Percentiles rank a stretch among this genome's conserved stretches.
phyloP scores from a whole-genome alignment of 225 moss, liverwort and hornwort species.

The Neckera pumila region DNA sequence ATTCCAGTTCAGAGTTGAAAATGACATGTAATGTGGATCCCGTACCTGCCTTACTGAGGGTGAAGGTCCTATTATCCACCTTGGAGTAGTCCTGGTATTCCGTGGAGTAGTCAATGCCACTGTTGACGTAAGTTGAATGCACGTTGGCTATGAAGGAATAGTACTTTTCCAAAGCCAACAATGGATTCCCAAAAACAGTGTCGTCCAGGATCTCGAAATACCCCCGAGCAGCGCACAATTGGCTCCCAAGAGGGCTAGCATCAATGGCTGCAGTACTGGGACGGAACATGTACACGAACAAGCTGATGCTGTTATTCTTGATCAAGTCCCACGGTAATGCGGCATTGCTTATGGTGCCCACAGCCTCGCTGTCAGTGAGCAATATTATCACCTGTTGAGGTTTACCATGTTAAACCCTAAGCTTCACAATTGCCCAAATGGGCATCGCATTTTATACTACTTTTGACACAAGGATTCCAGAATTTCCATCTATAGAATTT shows the following conservation, averaged over 20 bases:
- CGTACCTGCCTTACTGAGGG: not conserved
- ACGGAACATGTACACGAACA: not conserved
- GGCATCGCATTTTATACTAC: not conserved
- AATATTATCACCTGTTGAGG: not conserved
- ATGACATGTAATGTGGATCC: not conserved
- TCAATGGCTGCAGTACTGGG: not conserved
- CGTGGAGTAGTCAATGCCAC: not conserved
- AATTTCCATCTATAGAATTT: not conserved
- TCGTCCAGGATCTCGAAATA: not conserved
- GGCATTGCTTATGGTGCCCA: not conserved
- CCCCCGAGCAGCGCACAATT: not conserved
- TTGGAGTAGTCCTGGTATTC: not conserved
- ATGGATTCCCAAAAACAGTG: not conserved
- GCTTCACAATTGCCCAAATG: not conserved
- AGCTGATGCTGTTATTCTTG: not conserved
- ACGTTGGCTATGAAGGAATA: not conserved
- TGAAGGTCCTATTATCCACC: not conserved
- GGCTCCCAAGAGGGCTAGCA: not conserved
- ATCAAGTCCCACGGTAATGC: not conserved
- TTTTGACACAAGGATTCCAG: not conserved
- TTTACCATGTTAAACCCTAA: not conserved
- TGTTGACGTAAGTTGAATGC: not conserved
- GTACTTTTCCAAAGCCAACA: not conserved
- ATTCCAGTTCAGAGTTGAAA: not conserved
- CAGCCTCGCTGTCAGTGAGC: not conserved